These are phyloP conservation scores for Plenodomus biglobosus DNA, from an alignment of 2,329 filamentous ascomycete genomes.

Conservation along the genomic window DNA sequence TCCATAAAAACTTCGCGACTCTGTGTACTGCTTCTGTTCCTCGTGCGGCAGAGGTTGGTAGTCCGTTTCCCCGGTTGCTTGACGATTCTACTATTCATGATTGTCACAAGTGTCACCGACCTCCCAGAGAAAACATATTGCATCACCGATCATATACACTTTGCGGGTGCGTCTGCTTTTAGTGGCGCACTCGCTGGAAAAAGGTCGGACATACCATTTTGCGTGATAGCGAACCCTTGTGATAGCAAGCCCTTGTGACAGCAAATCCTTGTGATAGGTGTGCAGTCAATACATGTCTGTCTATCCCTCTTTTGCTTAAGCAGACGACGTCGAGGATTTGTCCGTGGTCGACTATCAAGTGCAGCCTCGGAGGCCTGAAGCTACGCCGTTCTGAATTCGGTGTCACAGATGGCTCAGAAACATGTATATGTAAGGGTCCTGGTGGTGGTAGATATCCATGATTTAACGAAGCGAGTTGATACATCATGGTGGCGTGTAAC, in stretches of 20 bases:
- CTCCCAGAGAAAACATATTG: slow-evolving; percentile 76
- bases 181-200: slow-evolving; percentile 46
- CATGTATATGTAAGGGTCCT: too few species aligned
- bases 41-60: slow-evolving; percentile 76
- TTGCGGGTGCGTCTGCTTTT: slow-evolving; percentile 37
- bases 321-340: too few species aligned
- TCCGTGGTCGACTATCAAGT: too few species aligned
- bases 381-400: too few species aligned
- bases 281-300: neutral
- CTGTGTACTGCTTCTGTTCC: slow-evolving; percentile 56
- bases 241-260: too few species aligned
- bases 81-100: slow-evolving; percentile 54
- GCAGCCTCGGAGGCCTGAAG: too few species aligned
- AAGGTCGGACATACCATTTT: slow-evolving; percentile 20
- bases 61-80: slow-evolving; percentile 78
- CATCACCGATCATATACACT: slow-evolving; percentile 55
- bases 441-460: too few species aligned
- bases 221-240: neutral
- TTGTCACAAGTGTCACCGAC: slow-evolving; percentile 71
- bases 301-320: neutral
- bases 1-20: slow-evolving; percentile 25
- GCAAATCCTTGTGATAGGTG: neutral
- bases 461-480: too few species aligned
- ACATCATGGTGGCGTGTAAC: too few species aligned
- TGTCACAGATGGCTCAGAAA: too few species aligned